Conservation (phyloP, 2,329 filamentous ascomycete species). For the Ascochyta rabiei region DNA sequence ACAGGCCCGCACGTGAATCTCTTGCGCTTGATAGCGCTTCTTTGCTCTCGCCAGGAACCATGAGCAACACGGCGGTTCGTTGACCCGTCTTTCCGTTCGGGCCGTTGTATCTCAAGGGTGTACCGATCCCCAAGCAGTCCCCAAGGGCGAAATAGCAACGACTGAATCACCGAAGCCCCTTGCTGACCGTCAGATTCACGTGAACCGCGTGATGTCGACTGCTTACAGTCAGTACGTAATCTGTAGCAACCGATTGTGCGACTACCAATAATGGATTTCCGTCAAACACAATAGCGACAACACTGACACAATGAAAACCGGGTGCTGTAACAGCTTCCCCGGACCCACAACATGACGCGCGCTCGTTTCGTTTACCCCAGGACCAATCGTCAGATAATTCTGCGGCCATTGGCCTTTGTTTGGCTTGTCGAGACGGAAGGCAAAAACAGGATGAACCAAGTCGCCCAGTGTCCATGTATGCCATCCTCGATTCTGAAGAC, state of each 20-base stretch:
- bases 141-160: neutral
- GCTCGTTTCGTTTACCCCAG: neutral
- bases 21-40: neutral
- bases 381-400: conserved; percentile 1
- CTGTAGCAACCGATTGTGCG: neutral
- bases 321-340: conserved; percentile 29
- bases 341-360: conserved; percentile 18
- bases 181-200: conserved; percentile 3
- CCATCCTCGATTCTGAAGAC: conserved; percentile 5
- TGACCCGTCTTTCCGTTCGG: neutral
- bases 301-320: conserved; percentile 20
- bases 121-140: neutral
- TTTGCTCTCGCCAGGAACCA: neutral
- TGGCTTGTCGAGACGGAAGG: conserved; percentile 7
- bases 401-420: conserved; percentile 26
- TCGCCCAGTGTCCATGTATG: neutral
- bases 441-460: neutral
- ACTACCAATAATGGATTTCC: conserved; percentile 6
- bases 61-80: neutral
- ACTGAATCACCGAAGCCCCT: neutral
- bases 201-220: neutral
- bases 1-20: conserved; percentile 5
- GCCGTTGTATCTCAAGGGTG: neutral
- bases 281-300: conserved; percentile 18
- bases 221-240: conserved; percentile 5